Percentiles rank a stretch among this genome's conserved stretches.
Evolutionary conservation across 345 rosid genomes (phyloP).

Genomic region (Eucalyptus guilfoylei): DNA sequence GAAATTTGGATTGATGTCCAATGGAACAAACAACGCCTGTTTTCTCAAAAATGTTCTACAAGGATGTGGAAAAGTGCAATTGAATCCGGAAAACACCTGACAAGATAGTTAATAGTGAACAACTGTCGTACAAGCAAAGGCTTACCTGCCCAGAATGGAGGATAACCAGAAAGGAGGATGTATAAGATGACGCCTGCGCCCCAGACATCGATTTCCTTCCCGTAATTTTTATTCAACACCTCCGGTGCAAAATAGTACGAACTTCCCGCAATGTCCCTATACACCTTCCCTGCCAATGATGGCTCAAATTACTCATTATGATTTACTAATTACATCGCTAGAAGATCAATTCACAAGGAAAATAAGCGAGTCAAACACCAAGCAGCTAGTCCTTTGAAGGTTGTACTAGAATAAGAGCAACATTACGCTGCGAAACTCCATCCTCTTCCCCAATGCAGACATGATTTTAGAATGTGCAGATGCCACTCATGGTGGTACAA

Average conservation of each 20-base stretch:
- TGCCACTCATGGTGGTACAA: not conserved
- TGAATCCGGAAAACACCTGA: not conserved
- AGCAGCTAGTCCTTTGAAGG: not conserved
- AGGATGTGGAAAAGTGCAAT: not conserved
- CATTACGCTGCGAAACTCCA: no score
- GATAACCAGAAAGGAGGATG: slow-evolving; percentile 83
- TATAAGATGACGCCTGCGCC: slow-evolving; percentile 86
- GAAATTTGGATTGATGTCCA: not conserved
- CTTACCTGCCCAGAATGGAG: slow-evolving; percentile 95
- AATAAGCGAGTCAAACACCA: not conserved
- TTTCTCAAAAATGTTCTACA: not conserved
- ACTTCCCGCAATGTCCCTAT: slow-evolving; percentile 61
- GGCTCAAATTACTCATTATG: not conserved
- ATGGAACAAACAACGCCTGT: not conserved
- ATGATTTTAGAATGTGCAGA: not conserved
- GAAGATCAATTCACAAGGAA: not conserved
- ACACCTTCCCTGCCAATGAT: slow-evolving; percentile 41
- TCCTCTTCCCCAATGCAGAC: not conserved
- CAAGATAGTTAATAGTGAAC: no score
- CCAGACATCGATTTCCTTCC: slow-evolving; percentile 91
- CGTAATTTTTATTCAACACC: slow-evolving; percentile 53
- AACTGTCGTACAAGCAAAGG: not conserved
- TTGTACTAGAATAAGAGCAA: not conserved
- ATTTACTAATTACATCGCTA: not conserved
- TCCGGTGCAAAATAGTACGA: slow-evolving; percentile 96